Evolutionary conservation across 257 asterid species (phyloP).

Genomic region (Plantago elongata): DNA sequence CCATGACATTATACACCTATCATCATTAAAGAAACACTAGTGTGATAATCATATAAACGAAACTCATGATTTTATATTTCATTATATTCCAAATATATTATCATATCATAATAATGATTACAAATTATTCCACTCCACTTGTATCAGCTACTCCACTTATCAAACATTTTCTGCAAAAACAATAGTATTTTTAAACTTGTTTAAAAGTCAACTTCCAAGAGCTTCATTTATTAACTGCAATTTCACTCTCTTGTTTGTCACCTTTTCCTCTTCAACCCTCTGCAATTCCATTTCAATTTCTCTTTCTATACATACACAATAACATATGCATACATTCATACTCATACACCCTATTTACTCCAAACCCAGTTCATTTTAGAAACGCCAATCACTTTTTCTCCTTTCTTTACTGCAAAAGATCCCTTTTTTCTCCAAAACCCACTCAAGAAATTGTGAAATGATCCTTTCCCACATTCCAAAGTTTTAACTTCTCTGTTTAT

Average conservation of each 20-base stretch:
- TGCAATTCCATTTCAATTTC: neutral
- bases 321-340: neutral
- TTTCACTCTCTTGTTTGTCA: neutral
- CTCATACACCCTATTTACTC: neutral
- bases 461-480: neutral
- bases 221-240: neutral
- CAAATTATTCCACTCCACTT: neutral
- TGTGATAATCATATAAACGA: too few species aligned
- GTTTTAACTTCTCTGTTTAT: neutral
- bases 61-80: too few species aligned
- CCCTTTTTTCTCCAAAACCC: too few species aligned
- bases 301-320: neutral
- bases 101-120: too few species aligned
- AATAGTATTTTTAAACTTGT: too few species aligned
- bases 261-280: neutral
- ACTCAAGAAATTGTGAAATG: too few species aligned
- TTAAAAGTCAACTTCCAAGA: neutral
- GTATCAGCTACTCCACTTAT: slow-evolving; percentile 8
- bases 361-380: too few species aligned
- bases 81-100: too few species aligned
- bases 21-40: too few species aligned
- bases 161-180: neutral
- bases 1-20: too few species aligned
- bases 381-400: too few species aligned
- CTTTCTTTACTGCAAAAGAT: too few species aligned